A percentile compares a stretch with the other conserved stretches of the same genome.
Conservation (phyloP, 495 filamentous ascomycete species). For the Rhypophila decipiens region DNA sequence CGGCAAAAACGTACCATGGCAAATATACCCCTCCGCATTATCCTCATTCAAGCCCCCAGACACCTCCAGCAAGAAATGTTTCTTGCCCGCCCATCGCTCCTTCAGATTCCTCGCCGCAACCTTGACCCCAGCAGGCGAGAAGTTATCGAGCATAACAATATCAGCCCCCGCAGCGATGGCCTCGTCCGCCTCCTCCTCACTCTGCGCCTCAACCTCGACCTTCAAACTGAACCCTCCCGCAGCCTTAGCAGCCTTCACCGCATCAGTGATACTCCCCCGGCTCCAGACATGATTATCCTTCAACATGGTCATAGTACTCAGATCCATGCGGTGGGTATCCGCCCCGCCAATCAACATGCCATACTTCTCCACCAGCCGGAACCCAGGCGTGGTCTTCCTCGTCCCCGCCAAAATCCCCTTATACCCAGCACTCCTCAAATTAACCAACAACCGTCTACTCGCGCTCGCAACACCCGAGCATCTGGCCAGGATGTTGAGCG, state of each 20-base stretch:
- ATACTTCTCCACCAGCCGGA: conserved; percentile 95
- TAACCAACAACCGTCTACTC: conserved; percentile 43
- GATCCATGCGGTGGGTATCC: conserved; percentile 85
- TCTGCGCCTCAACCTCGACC: conserved; percentile 92
- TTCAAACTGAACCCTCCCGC: conserved; percentile 86
- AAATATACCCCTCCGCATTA: conserved; percentile 76
- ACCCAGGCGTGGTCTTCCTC: conserved; percentile 93
- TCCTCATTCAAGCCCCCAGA: conserved; percentile 83
- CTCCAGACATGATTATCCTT: conserved; percentile 98
- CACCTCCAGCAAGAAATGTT: conserved; percentile 75
- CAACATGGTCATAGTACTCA: conserved; percentile 93
- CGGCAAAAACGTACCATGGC: conserved; percentile 47
- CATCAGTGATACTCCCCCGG: conserved; percentile 72
- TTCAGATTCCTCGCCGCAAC: conserved; percentile 65
- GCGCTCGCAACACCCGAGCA: conserved; percentile 89
- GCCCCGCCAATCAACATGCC: conserved; percentile 90
- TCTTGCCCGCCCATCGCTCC: conserved; percentile 63
- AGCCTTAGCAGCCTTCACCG: conserved; percentile 75
- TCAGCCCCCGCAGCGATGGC: conserved; percentile 88
- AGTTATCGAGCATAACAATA: conserved; percentile 97
- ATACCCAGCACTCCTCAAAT: conserved; percentile 60
- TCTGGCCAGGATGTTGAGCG: conserved; percentile 82
- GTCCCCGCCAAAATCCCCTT: conserved; percentile 84
- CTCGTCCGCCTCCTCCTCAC: conserved; percentile 79
- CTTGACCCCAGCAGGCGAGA: conserved; percentile 67